Evolutionary conservation across 371 early-diverging fungal genomes (phyloP).

Genomic region (Mucor lusitanicus): DNA sequence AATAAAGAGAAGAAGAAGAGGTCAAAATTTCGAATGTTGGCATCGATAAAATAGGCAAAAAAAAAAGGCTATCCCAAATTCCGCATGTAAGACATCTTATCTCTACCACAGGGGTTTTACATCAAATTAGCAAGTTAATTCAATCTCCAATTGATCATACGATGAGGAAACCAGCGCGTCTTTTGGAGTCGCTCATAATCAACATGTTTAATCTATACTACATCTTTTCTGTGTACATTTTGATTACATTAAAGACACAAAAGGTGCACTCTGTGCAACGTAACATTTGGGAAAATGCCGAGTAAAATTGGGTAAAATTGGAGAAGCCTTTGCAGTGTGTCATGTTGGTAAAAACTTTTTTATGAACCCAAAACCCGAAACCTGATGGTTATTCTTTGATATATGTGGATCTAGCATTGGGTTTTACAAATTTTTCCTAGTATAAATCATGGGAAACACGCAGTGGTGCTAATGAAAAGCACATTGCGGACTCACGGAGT

Average conservation of each 20-base stretch:
- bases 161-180: constrained; percentile 3
- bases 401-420: background rate
- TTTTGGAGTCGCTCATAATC: constrained; percentile 1
- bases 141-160: constrained; percentile 20
- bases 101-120: constrained; percentile 25
- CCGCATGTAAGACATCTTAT: constrained; percentile 19
- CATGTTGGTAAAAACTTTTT: background rate
- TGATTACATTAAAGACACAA: constrained; percentile 1
- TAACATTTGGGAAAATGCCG: constrained; percentile 4
- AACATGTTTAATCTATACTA: constrained; percentile 1
- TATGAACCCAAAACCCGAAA: background rate
- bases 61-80: constrained; percentile 1
- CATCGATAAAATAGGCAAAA: background rate
- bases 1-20: constrained; percentile 5
- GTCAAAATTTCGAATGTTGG: background rate
- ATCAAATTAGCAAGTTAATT: constrained; percentile 11
- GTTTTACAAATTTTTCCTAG: background rate
- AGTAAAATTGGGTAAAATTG: constrained; percentile 14
- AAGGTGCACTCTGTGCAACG: background rate
- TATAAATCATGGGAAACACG: background rate
- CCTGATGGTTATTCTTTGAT: background rate
- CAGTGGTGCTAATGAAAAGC: background rate
- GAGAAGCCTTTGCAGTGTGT: background rate
- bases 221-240: background rate
- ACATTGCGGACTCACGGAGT: background rate